A percentile compares a stretch with the other conserved stretches of the same genome.
Evolutionary conservation across 2,329 filamentous ascomycete genomes (phyloP).

Genomic region (Scolecobasidium constrictum): DNA sequence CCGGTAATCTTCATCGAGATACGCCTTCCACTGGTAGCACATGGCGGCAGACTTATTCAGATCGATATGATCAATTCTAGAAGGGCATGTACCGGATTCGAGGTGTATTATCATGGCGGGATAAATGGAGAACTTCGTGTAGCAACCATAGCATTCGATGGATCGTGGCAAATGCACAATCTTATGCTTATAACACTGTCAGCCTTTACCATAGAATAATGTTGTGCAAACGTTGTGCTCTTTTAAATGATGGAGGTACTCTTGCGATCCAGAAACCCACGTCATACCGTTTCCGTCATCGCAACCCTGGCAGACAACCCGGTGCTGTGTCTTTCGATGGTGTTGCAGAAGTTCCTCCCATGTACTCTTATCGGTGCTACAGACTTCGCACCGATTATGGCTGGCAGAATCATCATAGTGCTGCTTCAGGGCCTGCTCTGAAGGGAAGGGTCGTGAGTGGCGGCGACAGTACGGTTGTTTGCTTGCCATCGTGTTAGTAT

Average conservation of each 20-base stretch:
- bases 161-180: slow-evolving; percentile 11
- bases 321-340: slow-evolving; percentile 10
- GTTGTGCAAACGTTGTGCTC: slow-evolving; percentile 12
- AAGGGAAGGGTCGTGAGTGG: slow-evolving; percentile 1
- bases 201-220: slow-evolving; percentile 6
- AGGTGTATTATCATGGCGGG: slow-evolving; percentile 10
- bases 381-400: slow-evolving; percentile 12
- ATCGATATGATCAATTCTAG: slow-evolving; percentile 12
- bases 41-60: slow-evolving; percentile 14
- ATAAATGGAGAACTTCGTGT: not conserved
- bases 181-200: slow-evolving; percentile 12
- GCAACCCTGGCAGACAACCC: slow-evolving; percentile 12
- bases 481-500: not conserved
- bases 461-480: slow-evolving; percentile 3
- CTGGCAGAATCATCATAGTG: slow-evolving; percentile 11
- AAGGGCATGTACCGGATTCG: slow-evolving; percentile 14
- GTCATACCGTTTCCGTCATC: slow-evolving; percentile 11
- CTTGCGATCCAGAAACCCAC: slow-evolving; percentile 9
- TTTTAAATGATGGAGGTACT: slow-evolving; percentile 12
- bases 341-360: slow-evolving; percentile 12
- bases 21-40: slow-evolving; percentile 15
- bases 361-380: slow-evolving; percentile 10
- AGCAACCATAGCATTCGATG: slow-evolving; percentile 5
- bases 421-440: slow-evolving; percentile 6
- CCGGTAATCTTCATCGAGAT: slow-evolving; percentile 14